Evolutionary conservation across 73 alveolate species (phyloP), one percentile per base, ranked within the genome.

Genomic region (Tetrahymena elliotti): DNA sequence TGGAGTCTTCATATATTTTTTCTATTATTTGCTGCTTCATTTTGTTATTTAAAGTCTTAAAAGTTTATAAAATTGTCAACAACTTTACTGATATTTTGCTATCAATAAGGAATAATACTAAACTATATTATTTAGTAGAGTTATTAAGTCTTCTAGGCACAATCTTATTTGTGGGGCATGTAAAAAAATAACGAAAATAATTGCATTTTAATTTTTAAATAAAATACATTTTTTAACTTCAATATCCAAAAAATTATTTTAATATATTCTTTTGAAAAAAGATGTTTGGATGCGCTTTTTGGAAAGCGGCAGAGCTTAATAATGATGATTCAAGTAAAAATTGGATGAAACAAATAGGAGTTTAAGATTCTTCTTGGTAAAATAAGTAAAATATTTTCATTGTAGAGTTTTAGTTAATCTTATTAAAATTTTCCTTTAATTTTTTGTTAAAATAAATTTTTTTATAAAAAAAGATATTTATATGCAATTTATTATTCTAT

Each of bases 401-500:
- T 27, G 88, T 10, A 18, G 88, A 68, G 54, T 40, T 40, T 40
- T 15, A 10, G 54, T 40, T 40, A 40, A 40, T 10, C 15, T 40
- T 40, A 40, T 8, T 10, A 10, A 40, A 15, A 40, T n/a, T n/a
- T n/a, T 10, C 54, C 54, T 15, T 40, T 40, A 40, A 40, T 40
- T 40, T 10, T 40, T 40, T 40, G 8, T 40, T 10, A 10, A 10
- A 15, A 10, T 40, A 40, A 40, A 40, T 40, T 15, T 10, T 40
- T 40, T 40, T 40, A 10, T 10, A 40, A 40, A 27, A 68, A 18
- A 27, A 53, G 88, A 31, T 94, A 94, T 52, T 52, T 94, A 33
- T 94, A 88, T 94, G 33, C 96, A 16, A 84, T 94, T 52, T 94
- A 94, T 39, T 94, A 84, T 82, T 94, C 96, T 31, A 88, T 94